These are phyloP conservation scores for Coniella lustricola DNA, from an alignment of 2,329 filamentous ascomycete species.

Conservation along the genomic window DNA sequence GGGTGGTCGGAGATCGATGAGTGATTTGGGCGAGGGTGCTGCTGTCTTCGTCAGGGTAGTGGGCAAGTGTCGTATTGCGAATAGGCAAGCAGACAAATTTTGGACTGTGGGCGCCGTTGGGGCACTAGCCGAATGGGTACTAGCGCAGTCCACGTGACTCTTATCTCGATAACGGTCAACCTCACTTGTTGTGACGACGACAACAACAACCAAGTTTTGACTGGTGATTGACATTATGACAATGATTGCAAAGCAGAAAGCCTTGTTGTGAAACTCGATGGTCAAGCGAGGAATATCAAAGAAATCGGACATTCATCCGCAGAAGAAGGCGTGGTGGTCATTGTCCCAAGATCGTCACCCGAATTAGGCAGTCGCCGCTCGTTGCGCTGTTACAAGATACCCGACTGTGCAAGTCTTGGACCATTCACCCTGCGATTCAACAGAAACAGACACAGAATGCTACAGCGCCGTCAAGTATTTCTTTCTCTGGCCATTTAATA, in stretches of 20 bases:
- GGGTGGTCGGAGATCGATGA: conserved; percentile 10
- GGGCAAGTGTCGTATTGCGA: conserved; percentile 1
- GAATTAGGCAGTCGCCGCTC: no score
- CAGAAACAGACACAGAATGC: no score
- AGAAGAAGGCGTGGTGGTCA: background rate
- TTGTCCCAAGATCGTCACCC: background rate
- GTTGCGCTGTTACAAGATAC: background rate
- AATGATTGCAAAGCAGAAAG: no score
- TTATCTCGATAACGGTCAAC: conserved; percentile 8
- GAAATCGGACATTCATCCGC: no score
- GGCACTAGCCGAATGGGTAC: background rate
- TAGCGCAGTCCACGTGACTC: conserved; percentile 12
- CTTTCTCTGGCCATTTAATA: no score
- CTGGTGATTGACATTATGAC: background rate
- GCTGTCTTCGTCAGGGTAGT: background rate
- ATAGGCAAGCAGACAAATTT: conserved; percentile 12
- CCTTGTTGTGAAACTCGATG: background rate
- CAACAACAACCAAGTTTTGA: background rate
- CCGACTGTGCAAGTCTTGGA: no score
- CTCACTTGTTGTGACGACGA: background rate
- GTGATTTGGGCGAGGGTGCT: conserved; percentile 8
- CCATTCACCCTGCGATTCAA: no score
- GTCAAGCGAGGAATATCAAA: no score
- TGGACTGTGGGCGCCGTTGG: conserved; percentile 14
- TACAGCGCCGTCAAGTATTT: no score